Percentiles rank a stretch among this genome's conserved stretches.
These are phyloP conservation scores for Botryotinia globosa DNA, from an alignment of 2,329 filamentous ascomycete species.

Conservation along the genomic window DNA sequence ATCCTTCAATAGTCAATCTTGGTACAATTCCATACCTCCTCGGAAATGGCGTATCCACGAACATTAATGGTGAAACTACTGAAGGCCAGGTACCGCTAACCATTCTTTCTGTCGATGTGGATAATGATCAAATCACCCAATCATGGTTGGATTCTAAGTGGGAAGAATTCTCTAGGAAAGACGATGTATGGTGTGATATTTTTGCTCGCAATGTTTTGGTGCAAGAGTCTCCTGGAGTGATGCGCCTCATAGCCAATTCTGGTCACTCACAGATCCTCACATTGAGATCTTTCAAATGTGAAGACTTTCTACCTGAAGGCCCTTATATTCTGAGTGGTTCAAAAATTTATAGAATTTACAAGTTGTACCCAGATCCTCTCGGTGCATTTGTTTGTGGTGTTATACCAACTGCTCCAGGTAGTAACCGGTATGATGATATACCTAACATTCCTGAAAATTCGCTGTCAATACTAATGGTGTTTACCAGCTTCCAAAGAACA, in stretches of 20 bases:
- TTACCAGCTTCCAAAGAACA: background rate
- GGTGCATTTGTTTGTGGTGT: conserved; percentile 15
- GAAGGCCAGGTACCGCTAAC: background rate
- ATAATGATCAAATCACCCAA: background rate
- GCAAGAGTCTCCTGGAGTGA: background rate
- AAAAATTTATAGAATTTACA: background rate
- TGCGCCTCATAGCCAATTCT: background rate
- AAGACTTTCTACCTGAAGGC: background rate
- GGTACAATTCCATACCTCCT: background rate
- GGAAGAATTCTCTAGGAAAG: background rate
- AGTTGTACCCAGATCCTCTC: conserved; percentile 1
- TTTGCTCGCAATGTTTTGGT: background rate
- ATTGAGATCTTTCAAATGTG: background rate
- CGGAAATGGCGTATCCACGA: background rate
- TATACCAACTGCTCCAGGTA: background rate
- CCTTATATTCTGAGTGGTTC: conserved; percentile 8
- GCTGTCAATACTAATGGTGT: background rate
- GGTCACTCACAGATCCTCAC: background rate
- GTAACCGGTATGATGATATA: background rate
- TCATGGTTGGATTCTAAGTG: background rate
- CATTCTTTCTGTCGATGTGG: background rate
- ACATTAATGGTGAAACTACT: background rate
- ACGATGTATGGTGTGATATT: background rate
- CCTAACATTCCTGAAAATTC: background rate
- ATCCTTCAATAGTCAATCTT: background rate